Conservation (phyloP, 768 basidiomycete species). For the Multifurca ochricompacta region DNA sequence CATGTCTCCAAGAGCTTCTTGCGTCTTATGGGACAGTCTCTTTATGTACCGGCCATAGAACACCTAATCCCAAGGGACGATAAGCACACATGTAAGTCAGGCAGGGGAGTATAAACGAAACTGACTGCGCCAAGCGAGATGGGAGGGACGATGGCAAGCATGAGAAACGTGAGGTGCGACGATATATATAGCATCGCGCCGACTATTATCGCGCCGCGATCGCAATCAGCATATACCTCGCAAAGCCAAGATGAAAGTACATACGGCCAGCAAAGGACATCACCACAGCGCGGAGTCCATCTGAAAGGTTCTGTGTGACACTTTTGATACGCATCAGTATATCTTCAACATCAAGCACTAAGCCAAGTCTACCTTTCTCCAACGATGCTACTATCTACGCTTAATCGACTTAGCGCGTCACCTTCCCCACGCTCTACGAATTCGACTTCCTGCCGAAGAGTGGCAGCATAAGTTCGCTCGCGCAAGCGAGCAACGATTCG, state of each 20-base stretch:
- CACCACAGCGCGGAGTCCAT: slow-evolving; percentile 75
- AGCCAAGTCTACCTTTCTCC: slow-evolving; percentile 65
- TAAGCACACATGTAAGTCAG: slow-evolving; percentile 13
- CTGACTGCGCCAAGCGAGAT: slow-evolving; percentile 77
- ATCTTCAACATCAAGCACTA: neutral
- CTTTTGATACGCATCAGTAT: slow-evolving; percentile 28
- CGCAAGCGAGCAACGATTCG: slow-evolving; percentile 85
- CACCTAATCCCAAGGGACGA: slow-evolving; percentile 43
- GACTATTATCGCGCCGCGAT: slow-evolving; percentile 37
- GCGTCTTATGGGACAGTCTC: slow-evolving; percentile 82
- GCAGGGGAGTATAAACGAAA: slow-evolving; percentile 26
- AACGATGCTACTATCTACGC: slow-evolving; percentile 86
- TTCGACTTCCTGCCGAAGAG: slow-evolving; percentile 85
- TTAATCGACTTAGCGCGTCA: slow-evolving; percentile 86
- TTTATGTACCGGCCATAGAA: slow-evolving; percentile 95
- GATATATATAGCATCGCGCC: slow-evolving; percentile 95
- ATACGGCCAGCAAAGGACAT: slow-evolving; percentile 91
- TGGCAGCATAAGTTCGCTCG: slow-evolving; percentile 74
- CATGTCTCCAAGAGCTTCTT: slow-evolving; percentile 95
- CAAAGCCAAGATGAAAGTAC: slow-evolving; percentile 25
- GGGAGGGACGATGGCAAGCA: slow-evolving; percentile 89
- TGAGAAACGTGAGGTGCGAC: slow-evolving; percentile 78
- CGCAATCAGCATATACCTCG: neutral
- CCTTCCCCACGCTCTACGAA: slow-evolving; percentile 90
- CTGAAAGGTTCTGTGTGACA: slow-evolving; percentile 72